Percentiles rank a stretch among this genome's conserved stretches.
These are phyloP conservation scores for Gigaspora rosea DNA, from an alignment of 192 early-diverging fungal genomes.

Conservation along the genomic window DNA sequence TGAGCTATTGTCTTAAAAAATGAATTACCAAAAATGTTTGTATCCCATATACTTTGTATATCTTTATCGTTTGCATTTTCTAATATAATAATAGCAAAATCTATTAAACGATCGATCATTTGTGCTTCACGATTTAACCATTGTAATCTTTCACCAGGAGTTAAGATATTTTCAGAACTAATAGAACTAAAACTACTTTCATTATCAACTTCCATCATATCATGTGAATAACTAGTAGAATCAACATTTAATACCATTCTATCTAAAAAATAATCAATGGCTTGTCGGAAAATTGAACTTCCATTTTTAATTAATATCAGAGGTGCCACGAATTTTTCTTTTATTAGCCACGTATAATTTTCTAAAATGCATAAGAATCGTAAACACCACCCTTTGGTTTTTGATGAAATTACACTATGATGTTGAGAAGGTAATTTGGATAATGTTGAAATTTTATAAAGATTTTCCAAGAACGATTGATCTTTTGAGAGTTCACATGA, in stretches of 20 bases:
- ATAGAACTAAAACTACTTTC: not conserved
- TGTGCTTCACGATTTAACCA: not conserved
- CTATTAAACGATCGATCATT: not conserved
- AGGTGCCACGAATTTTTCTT: slow-evolving; percentile 27
- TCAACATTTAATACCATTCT: slow-evolving; percentile 32
- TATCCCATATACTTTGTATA: slow-evolving; percentile 13
- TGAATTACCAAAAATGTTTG: slow-evolving; percentile 36
- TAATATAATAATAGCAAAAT: not conserved
- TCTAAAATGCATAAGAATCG: slow-evolving; percentile 36
- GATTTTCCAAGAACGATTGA: slow-evolving; percentile 14
- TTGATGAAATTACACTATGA: slow-evolving; percentile 18
- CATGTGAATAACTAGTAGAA: not conserved
- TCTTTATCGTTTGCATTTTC: not conserved
- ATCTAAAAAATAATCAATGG: slow-evolving; percentile 34
- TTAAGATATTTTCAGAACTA: not conserved
- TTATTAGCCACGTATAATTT: slow-evolving; percentile 42
- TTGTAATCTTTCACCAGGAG: slow-evolving; percentile 11
- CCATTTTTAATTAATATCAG: slow-evolving; percentile 10
- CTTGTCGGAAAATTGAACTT: not conserved
- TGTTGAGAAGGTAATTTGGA: not conserved
- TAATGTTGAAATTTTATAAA: slow-evolving; percentile 13
- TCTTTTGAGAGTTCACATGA: slow-evolving; percentile 28
- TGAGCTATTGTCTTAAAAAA: slow-evolving; percentile 49
- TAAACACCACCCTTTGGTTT: slow-evolving; percentile 37
- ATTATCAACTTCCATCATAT: slow-evolving; percentile 29